Evolutionary conservation across 805 yeast genomes (phyloP).

Genomic region (Pichia thaimueangensis): DNA sequence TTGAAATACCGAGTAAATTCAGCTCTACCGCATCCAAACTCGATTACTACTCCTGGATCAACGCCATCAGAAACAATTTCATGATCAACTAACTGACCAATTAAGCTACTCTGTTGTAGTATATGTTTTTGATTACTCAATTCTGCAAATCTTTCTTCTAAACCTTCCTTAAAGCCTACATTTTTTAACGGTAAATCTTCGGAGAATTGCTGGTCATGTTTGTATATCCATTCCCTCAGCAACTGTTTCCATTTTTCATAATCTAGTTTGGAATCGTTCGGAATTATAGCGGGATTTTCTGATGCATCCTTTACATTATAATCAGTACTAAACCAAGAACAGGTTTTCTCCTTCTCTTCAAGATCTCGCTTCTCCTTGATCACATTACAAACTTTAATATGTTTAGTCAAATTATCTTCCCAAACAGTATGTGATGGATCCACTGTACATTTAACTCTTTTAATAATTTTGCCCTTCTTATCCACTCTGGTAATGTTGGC

Average conservation of each 20-base stretch:
- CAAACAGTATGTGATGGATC: conserved; percentile 73
- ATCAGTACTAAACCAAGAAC: conserved; percentile 44
- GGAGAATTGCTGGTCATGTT: conserved; percentile 13
- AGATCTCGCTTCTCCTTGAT: conserved; percentile 28
- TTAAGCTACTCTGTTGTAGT: conserved; percentile 72
- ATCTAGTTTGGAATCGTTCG: conserved; percentile 10
- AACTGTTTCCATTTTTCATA: conserved; percentile 21
- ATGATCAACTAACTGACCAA: conserved; percentile 51
- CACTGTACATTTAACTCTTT: conserved; percentile 66
- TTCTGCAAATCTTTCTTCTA: conserved; percentile 40
- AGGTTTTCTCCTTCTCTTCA: conserved; percentile 25
- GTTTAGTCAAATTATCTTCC: conserved; percentile 49
- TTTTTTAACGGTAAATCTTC: conserved; percentile 17
- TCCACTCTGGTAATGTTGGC: conserved; percentile 14
- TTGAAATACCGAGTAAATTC: conserved; percentile 66
- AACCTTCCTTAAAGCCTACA: conserved; percentile 26
- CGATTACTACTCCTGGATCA: conserved; percentile 40
- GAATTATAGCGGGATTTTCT: neutral
- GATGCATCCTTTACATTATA: conserved; percentile 33
- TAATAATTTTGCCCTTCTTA: conserved; percentile 25
- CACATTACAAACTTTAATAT: conserved; percentile 57
- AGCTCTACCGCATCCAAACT: conserved; percentile 90
- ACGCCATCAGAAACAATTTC: conserved; percentile 32
- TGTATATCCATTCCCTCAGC: conserved; percentile 13
- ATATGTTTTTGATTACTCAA: conserved; percentile 67